phyloP scores from a whole-genome alignment of 2,329 filamentous ascomycete species.

The Aspergillus novoparasiticus region DNA sequence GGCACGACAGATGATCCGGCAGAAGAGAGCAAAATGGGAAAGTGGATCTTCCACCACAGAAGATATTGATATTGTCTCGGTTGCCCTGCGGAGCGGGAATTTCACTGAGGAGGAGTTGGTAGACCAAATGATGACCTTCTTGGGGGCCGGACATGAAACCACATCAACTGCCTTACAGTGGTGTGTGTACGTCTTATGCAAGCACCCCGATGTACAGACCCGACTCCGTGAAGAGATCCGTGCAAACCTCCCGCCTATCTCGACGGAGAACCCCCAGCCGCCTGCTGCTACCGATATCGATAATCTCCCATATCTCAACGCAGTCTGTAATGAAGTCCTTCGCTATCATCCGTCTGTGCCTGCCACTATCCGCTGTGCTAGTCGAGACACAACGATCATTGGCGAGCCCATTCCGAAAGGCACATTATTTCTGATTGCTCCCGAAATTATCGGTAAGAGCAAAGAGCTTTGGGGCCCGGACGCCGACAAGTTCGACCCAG shows the following conservation, averaged over 20 bases:
- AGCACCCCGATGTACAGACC: slow-evolving; percentile 65
- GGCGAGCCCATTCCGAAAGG: slow-evolving; percentile 68
- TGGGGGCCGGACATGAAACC: slow-evolving; percentile 80
- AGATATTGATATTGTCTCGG: slow-evolving; percentile 75
- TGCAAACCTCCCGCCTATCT: slow-evolving; percentile 57
- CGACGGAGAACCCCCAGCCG: slow-evolving; percentile 64
- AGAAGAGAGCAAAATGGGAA: slow-evolving; percentile 64
- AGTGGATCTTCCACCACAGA: slow-evolving; percentile 19
- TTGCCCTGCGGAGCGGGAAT: slow-evolving; percentile 73
- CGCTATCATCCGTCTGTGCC: slow-evolving; percentile 74
- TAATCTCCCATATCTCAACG: slow-evolving; percentile 75
- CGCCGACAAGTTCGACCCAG: slow-evolving; percentile 74
- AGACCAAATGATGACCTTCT: slow-evolving; percentile 88
- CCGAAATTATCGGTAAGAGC: slow-evolving; percentile 70
- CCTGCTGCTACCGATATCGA: slow-evolving; percentile 64
- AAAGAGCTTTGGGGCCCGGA: slow-evolving; percentile 74
- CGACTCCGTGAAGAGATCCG: slow-evolving; percentile 71
- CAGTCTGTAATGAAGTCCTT: slow-evolving; percentile 76
- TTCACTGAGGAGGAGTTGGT: slow-evolving; percentile 80
- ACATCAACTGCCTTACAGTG: slow-evolving; percentile 76
- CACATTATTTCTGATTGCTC: slow-evolving; percentile 67
- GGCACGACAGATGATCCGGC: slow-evolving; percentile 68
- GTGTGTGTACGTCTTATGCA: slow-evolving; percentile 70
- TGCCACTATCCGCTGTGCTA: slow-evolving; percentile 67
- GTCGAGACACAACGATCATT: slow-evolving; percentile 66